Base-by-base conservation (phyloP, 306 rosid genomes). In the Rosa rugosa region DNA sequence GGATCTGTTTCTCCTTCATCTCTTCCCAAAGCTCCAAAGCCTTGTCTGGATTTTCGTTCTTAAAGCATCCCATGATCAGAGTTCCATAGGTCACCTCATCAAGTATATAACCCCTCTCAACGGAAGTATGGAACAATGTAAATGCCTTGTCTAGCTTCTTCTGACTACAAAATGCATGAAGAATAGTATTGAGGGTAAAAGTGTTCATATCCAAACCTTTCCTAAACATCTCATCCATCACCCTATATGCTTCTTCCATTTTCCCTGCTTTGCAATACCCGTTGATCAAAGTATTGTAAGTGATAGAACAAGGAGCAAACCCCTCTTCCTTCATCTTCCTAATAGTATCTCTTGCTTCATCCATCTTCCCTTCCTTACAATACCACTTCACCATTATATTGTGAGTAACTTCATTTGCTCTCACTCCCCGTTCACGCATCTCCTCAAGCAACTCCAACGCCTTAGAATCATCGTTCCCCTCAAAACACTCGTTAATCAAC, bases 41-140 rank as follows among this genome's bases (percentile, higher is more conserved):
- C 83, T 53, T 85, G 46, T 80, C 87, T 38, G 25, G 84, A 66
- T 77, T 82, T 45, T 86, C 87, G 60, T 80, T 85, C 84, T 87
- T 91, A 82, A 91, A 88, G 91, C 90, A 91, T 69, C 97, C 99
- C 86, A 81, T 84, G 70, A 94, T 91, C 59, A 92, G 86, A 79
- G 93, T 91, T 80, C 97, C 99, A 83, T 91, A 94, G 40, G 90
- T 92, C 60, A 92, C 93, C 85, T 89, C 95, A 66, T 94, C 89
- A 79, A 92, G 81, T 79, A 91, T 82, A 87, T 94, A 94, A 75
- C 99, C 99, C 70, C 91, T 85, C 87, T 81, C 90, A 74, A 68
- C 56, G 2, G 95, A 90, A 72, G 75, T 86, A 68, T 60, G 69
- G 60, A 80, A 72, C 73, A 94, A 84, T 62, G 83, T 49, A 34